phyloP scores from a whole-genome alignment of 805 yeast genomes.

The Starmerella apicola region DNA sequence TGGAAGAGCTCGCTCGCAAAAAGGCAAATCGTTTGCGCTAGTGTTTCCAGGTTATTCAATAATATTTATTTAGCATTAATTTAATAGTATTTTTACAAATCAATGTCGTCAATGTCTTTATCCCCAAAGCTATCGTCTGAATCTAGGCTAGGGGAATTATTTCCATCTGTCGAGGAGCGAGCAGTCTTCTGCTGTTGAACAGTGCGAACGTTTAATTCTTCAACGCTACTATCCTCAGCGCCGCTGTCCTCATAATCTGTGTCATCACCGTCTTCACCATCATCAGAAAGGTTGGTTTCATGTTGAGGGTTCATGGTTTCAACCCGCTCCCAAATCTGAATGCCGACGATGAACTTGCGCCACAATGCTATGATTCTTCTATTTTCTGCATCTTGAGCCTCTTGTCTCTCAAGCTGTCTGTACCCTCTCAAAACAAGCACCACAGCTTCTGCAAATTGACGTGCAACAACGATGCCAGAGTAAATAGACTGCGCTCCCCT shows the following conservation, averaged over 20 bases:
- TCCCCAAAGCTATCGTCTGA: neutral
- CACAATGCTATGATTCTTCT: slow-evolving; percentile 29
- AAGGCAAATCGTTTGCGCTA: slow-evolving; percentile 1
- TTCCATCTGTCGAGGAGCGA: too few relatives aligned
- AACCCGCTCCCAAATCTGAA: slow-evolving; percentile 23
- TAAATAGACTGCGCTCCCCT: slow-evolving; percentile 40
- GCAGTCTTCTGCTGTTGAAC: too few relatives aligned
- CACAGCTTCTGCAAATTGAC: slow-evolving; percentile 50
- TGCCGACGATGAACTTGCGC: slow-evolving; percentile 28
- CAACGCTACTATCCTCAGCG: neutral
- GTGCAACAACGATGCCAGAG: slow-evolving; percentile 66
- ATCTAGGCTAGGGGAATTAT: neutral
- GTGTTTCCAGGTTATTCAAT: neutral
- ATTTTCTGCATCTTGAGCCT: slow-evolving; percentile 32
- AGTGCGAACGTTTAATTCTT: too few relatives aligned
- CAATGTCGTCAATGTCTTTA: neutral
- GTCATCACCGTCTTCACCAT: neutral
- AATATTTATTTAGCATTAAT: neutral
- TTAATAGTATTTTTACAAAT: neutral
- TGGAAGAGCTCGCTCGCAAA: slow-evolving; percentile 32
- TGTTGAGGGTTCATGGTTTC: slow-evolving; percentile 19
- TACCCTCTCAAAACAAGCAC: slow-evolving; percentile 36
- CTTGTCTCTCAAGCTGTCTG: slow-evolving; percentile 38
- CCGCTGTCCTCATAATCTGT: neutral
- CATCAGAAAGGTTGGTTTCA: neutral